These are phyloP conservation scores for Penicillium samsonianum DNA, from an alignment of 495 filamentous ascomycete species.

Conservation along the genomic window DNA sequence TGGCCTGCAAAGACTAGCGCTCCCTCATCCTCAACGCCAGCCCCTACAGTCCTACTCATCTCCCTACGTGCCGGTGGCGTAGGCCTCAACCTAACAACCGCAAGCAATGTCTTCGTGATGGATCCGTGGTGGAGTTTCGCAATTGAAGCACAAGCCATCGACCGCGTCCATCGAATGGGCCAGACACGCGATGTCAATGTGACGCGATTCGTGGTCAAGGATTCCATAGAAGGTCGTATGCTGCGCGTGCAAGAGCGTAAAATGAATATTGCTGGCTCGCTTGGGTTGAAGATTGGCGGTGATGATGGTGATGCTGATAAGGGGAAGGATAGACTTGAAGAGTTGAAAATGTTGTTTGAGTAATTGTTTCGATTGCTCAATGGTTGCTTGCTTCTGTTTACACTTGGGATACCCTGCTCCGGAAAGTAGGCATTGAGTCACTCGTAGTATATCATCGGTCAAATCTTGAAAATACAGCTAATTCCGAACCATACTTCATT, in stretches of 20 bases:
- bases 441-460: too few relatives aligned
- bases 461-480: too few relatives aligned
- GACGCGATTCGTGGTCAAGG: conserved; percentile 80
- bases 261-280: conserved; percentile 78
- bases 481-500: too few relatives aligned
- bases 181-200: conserved; percentile 86
- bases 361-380: conserved; percentile 31
- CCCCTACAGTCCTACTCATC: conserved; percentile 66
- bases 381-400: neutral
- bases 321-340: conserved; percentile 84
- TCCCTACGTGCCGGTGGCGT: conserved; percentile 91
- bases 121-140: conserved; percentile 99
- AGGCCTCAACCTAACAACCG: conserved; percentile 86
- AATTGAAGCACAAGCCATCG: conserved; percentile 95
- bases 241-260: conserved; percentile 91
- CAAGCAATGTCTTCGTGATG: conserved; percentile 94
- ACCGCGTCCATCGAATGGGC: conserved; percentile 98
- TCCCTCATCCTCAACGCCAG: conserved; percentile 23
- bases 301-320: conserved; percentile 86
- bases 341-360: conserved; percentile 89
- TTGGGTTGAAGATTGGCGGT: conserved; percentile 71
- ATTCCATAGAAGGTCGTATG: conserved; percentile 95
- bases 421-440: neutral
- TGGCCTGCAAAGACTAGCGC: conserved; percentile 28
- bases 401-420: neutral